These are phyloP conservation scores for Maudiozyma turicensis DNA, from an alignment of 805 yeast species.

Conservation along the genomic window DNA sequence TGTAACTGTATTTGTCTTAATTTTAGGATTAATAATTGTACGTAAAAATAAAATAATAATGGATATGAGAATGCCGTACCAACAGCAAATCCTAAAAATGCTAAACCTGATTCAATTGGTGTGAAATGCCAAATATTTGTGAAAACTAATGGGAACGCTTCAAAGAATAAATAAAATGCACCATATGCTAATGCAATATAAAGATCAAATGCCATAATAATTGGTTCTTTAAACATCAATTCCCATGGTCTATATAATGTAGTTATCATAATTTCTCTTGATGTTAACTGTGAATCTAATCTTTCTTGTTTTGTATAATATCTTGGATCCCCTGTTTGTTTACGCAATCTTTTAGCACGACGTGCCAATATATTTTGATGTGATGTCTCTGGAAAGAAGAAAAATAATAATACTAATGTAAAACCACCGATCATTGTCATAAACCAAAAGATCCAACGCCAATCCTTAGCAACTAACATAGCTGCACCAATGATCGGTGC, in stretches of 20 bases:
- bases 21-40: conserved; percentile 20
- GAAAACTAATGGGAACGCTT: conserved; percentile 52
- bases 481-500: conserved; percentile 52
- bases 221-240: conserved; percentile 45
- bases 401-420: conserved; percentile 28
- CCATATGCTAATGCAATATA: conserved; percentile 47
- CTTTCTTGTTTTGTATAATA: conserved; percentile 35
- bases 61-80: conserved; percentile 37
- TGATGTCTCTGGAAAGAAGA: conserved; percentile 42
- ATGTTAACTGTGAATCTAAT: conserved; percentile 20
- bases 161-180: conserved; percentile 46
- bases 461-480: conserved; percentile 36
- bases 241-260: conserved; percentile 41
- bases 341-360: conserved; percentile 38
- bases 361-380: conserved; percentile 36
- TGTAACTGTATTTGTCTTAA: conserved; percentile 20
- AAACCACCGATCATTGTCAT: conserved; percentile 29
- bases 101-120: conserved; percentile 36
- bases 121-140: conserved; percentile 37
- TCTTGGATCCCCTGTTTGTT: conserved; percentile 39
- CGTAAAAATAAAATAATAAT: conserved; percentile 21
- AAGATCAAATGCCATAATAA: conserved; percentile 41
- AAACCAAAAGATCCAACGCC: conserved; percentile 52
- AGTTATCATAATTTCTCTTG: conserved; percentile 17
- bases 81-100: conserved; percentile 38